A percentile compares a stretch with the other conserved stretches of the same genome.
Evolutionary conservation across 2,329 filamentous ascomycete genomes (phyloP).

Genomic region (Talaromyces sp.): DNA sequence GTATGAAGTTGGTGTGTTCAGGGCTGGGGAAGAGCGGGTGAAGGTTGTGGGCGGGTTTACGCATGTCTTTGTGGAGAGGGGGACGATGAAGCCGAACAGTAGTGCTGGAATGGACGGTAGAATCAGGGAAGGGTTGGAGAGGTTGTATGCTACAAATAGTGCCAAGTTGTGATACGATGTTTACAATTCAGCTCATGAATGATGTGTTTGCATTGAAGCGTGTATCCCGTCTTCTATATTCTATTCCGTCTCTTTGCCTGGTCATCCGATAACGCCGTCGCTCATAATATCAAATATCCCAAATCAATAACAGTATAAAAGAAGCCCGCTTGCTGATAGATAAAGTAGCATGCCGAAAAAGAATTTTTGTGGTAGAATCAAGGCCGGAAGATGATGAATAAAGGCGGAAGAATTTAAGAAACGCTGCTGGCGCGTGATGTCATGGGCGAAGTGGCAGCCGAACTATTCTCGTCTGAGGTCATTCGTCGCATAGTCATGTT

Average conservation of each 20-base stretch:
- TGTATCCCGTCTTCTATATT: neutral
- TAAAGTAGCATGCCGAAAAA: neutral
- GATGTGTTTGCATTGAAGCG: neutral
- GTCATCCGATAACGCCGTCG: constrained; percentile 10
- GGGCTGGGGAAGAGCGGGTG: constrained; percentile 64
- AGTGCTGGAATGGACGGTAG: constrained; percentile 47
- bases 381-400: no score
- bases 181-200: neutral
- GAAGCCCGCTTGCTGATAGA: constrained; percentile 9
- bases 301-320: constrained; percentile 1
- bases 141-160: constrained; percentile 41
- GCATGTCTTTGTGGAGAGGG: constrained; percentile 81
- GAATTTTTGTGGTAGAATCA: neutral
- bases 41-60: constrained; percentile 81
- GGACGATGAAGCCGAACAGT: constrained; percentile 60
- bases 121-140: constrained; percentile 52
- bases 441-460: constrained; percentile 31
- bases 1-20: constrained; percentile 86
- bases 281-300: constrained; percentile 9
- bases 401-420: constrained; percentile 18
- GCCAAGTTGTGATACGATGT: constrained; percentile 25
- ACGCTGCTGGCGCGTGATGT: constrained; percentile 29
- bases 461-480: constrained; percentile 30
- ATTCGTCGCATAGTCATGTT: constrained; percentile 33
- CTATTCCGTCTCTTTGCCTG: neutral